Percentiles rank a stretch among this genome's conserved stretches.
phyloP scores from a whole-genome alignment of 176 grass and related monocot genomes.

The Oryza meyeriana region DNA sequence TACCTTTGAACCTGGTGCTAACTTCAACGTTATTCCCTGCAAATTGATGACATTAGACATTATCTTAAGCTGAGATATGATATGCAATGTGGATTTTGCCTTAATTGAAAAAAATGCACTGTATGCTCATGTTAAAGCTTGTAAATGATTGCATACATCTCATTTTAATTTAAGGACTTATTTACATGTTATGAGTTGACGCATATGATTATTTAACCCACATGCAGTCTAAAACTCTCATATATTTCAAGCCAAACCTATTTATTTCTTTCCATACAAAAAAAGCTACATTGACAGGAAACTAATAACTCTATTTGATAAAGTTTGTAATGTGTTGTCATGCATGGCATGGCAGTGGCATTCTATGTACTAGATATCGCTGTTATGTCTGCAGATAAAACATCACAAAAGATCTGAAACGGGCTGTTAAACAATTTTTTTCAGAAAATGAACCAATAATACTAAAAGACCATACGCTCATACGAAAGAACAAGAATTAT shows the following conservation, averaged over 20 bases:
- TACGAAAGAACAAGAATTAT: neutral
- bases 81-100: slow-evolving; percentile 6
- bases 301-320: neutral
- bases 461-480: neutral
- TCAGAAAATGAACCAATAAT: neutral
- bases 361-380: neutral
- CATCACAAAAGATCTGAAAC: neutral
- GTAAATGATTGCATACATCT: neutral
- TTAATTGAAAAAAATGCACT: neutral
- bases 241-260: neutral
- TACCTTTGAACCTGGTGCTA: slow-evolving; percentile 86
- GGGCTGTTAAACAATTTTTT: neutral
- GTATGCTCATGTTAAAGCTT: neutral
- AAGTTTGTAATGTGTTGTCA: neutral
- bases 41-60: slow-evolving; percentile 15
- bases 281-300: neutral
- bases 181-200: slow-evolving; percentile 5
- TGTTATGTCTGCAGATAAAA: neutral
- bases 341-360: neutral
- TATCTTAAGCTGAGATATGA: slow-evolving; percentile 7
- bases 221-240: neutral
- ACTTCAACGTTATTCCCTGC: slow-evolving; percentile 92
- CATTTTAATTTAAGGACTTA: neutral
- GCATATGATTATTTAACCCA: neutral
- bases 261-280: neutral